Base-by-base conservation (phyloP, 1,139 yeast genomes). In the Nematodospora anomalae region DNA sequence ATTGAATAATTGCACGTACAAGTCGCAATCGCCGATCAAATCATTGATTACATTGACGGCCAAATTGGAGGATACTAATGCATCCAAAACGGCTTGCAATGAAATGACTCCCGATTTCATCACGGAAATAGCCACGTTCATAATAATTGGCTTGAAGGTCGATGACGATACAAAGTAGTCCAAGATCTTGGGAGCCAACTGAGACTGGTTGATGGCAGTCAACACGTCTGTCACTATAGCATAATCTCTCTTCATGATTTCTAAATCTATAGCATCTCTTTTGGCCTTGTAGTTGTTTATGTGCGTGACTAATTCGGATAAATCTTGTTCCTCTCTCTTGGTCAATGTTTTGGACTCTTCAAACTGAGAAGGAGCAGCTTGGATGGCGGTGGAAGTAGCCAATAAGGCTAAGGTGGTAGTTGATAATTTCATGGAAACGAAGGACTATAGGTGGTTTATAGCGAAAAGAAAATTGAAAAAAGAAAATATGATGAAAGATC, bases 201-300 rank as follows among this genome's bases (percentile, higher is more conserved):
- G 54, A 30, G 74, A 59, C 42, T 66, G 60, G 41, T 67, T 59
- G 33, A 70, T 55, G 30, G 70, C 65, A 11, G 63, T 45, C 46
- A 70, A 67, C 10, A 69, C 69, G 39, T 63, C 59, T 37, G 76
- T 70, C 31, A 69, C 74, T 44, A 70, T 60, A 40, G 57, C 52
- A 44, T 62, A 60, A 40, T 67, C 66, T 50, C 64, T 60, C 38
- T 56, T 51, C 27, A 54, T 47, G 23, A 67, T 49, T 18, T 49
- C 58, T 9, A 40, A 41, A 28, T 56, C 54, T 25, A 58, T 45
- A 23, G 53, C 59, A 34, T 62, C 67, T 50, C 74, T 63, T 48
- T 64, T 64, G 12, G 49, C 40, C 38, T 51, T 58, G 40, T 62
- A 45, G 24, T 53, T 52, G 11, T 53, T 46, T 30, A 63, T 48